phyloP scores from a whole-genome alignment of 441 rosid genomes.

The Pelargonium myrrhifolium region DNA sequence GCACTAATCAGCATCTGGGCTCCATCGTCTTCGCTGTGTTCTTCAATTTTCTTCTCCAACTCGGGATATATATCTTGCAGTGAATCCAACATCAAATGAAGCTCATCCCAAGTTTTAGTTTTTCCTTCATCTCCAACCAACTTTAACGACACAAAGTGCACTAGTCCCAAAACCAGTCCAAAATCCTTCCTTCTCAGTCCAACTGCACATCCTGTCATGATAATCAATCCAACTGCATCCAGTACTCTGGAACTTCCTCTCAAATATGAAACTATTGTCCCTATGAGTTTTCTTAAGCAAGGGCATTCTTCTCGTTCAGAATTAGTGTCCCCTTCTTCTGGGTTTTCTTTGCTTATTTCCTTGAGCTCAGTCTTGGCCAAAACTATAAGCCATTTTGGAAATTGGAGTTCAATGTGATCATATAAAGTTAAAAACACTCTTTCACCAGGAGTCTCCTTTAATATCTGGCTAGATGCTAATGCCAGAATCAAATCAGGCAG shows the following conservation, averaged over 20 bases:
- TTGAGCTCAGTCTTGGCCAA: constrained; percentile 48
- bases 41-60: constrained; percentile 57
- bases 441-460: constrained; percentile 31
- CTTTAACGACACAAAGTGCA: constrained; percentile 52
- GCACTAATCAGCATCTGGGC: constrained; percentile 35
- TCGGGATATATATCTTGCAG: constrained; percentile 58
- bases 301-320: constrained; percentile 32
- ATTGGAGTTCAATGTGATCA: constrained; percentile 36
- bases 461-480: constrained; percentile 48
- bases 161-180: constrained; percentile 45
- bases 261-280: constrained; percentile 33
- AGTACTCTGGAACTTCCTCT: constrained; percentile 38
- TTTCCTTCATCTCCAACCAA: constrained; percentile 47
- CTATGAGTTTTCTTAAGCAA: constrained; percentile 38
- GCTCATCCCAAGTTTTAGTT: constrained; percentile 52
- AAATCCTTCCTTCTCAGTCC: constrained; percentile 58
- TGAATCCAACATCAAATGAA: constrained; percentile 59
- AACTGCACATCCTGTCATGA: constrained; percentile 39
- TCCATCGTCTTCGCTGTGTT: constrained; percentile 35
- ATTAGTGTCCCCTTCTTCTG: constrained; percentile 35
- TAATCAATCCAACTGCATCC: constrained; percentile 52
- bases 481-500: constrained; percentile 83
- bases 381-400: constrained; percentile 59
- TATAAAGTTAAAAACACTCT: constrained; percentile 23
- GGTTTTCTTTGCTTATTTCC: constrained; percentile 27